phyloP scores from a whole-genome alignment of 768 basidiomycete genomes.

The Lactarius pseudohatsudake region DNA sequence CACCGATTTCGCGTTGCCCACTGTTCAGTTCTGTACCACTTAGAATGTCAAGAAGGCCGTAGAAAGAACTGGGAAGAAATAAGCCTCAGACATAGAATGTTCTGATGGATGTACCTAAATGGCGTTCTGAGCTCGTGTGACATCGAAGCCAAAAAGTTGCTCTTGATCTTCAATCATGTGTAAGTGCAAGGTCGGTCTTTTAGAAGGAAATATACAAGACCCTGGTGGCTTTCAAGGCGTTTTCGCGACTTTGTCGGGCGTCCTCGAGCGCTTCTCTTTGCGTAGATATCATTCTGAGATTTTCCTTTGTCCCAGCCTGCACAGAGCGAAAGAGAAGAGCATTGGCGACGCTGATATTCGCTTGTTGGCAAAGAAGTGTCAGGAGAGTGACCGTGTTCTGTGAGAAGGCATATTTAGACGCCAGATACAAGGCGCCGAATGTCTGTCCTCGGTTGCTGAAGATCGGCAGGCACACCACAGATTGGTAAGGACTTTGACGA shows the following conservation, averaged over 20 bases:
- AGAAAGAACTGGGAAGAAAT: conserved; percentile 52
- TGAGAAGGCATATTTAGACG: conserved; percentile 64
- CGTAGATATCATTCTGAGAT: conserved; percentile 73
- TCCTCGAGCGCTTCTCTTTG: conserved; percentile 69
- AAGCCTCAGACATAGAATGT: not conserved
- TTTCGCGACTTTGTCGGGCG: conserved; percentile 67
- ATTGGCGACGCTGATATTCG: conserved; percentile 73
- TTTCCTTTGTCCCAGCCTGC: conserved; percentile 70
- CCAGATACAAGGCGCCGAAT: conserved; percentile 67
- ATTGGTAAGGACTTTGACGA: conserved; percentile 56
- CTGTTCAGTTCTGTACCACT: conserved; percentile 68
- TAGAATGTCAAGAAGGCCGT: conserved; percentile 71
- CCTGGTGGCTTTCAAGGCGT: conserved; percentile 73
- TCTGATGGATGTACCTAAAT: conserved; percentile 51
- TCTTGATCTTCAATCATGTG: conserved; percentile 56
- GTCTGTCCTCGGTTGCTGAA: conserved; percentile 76
- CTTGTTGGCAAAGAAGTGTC: conserved; percentile 69
- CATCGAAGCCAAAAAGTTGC: conserved; percentile 75
- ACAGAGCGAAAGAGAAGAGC: conserved; percentile 74
- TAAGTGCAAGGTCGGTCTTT: conserved; percentile 2
- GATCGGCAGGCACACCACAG: conserved; percentile 68
- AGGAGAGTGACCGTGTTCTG: conserved; percentile 59
- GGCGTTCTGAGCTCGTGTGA: conserved; percentile 77
- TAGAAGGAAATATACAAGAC: conserved; percentile 35
- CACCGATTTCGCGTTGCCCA: conserved; percentile 70